Evolutionary conservation across 441 rosid species (phyloP), one percentile per base, ranked within the genome.

Genomic region (Pelargonium fulgidum): DNA sequence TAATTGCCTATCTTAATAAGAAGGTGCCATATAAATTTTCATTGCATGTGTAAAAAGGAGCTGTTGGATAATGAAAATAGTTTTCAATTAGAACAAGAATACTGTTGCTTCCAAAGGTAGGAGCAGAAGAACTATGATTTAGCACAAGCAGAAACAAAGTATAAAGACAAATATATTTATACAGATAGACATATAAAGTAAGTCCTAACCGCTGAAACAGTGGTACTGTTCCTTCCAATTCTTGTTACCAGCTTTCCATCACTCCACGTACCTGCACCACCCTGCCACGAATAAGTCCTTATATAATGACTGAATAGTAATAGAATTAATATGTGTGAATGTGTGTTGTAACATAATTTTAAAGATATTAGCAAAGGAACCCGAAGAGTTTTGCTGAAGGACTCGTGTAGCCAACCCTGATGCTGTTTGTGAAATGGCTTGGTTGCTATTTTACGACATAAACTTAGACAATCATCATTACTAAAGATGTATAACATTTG

Each of bases 201-300:
- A 72, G 76, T 74, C 17, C 89, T 85, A 72, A 93, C 99, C 74
- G 92, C 91, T 74, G 86, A 80, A 71, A 93, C 99, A 70, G 93
- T 82, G 71, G 80, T 86, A 50, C 88, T 86, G 81, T 93, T 93
- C 82, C 90, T 91, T 73, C 99, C 99, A 66, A 89, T 93, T 77
- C 97, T 89, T 52, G 99, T 93, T 45, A 93, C 95, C 58, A 93
- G 92, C 84, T 93, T 93, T 75, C 97, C 97, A 79, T 93, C 99
- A 74, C 99, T 93, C 99, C 99, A 93, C 39, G 99, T 87, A 88
- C 99, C 99, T 89, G 99, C 99, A 88, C 96, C 97, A 87, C 99
- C 99, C 99, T 93, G 99, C 87, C 72, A 85, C 65, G 61, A 79
- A 88, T 89, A 91, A 88, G 95, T 88, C 79, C 93, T 87, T 77